Base-by-base conservation (phyloP, 1,284 basidiomycete species). In the Pseudozyma sp. region DNA sequence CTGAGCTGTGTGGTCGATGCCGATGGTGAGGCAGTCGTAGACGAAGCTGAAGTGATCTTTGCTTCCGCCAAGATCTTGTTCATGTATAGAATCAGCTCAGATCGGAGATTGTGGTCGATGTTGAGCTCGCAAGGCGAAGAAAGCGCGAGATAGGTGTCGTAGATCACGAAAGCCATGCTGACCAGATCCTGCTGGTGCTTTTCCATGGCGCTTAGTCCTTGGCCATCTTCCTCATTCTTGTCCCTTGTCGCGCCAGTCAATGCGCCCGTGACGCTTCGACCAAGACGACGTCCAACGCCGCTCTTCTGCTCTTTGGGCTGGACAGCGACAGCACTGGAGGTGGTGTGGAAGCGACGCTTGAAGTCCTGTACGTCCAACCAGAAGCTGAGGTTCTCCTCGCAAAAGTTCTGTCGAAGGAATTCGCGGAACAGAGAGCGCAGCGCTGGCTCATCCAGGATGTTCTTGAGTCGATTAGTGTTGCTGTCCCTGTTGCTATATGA, bases 281-380 rank as follows among this genome's bases (percentile, higher is more conserved):
- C 93, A 91, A 34, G 91, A 90, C 7, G 91, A 91, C 56, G 70
- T 8, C 70, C 74, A 18, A 68, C 53, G 6, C 70, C 73, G 11
- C 59, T 38, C 52, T 74, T 68, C 36, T 54, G 50, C 54, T 65
- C 58, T 18, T 58, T 43, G 3, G 53, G 21, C 53, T 65, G 63
- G 3, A 89, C 89, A 12, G 93, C 92, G 61, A 92, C 90, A 6
- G 96, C 94, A 78, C 92, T 94, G 5, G 92, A 95, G 0, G 96
- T 97, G 65, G 94, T 97, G 83, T 91, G 92, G 87, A 99, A 99
- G 80, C 95, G 92, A 78, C 92, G 90, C 87, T 95, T 95, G 88
- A 99, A 97, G 84, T 99, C 96, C 85, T 95, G 90, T 1, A 97
- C 96, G 81, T 98, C 97, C 59, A 98, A 86, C 92, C 95, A 99